These are phyloP conservation scores for Amylocarpus encephaloides DNA, from an alignment of 2,329 filamentous ascomycete genomes.

Conservation along the genomic window DNA sequence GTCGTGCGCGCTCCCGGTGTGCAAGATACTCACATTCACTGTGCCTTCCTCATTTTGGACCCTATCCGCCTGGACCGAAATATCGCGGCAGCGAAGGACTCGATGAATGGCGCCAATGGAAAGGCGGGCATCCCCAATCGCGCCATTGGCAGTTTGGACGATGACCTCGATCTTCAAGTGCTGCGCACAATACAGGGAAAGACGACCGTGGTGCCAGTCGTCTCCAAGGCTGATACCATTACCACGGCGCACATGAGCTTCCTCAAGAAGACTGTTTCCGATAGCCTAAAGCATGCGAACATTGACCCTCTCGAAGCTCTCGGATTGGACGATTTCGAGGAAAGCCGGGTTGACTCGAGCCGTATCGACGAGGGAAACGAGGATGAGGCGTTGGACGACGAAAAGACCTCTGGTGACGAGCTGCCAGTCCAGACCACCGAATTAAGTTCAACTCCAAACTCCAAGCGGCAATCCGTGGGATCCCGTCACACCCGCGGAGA, in stretches of 20 bases:
- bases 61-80: slow-evolving; percentile 80
- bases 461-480: slow-evolving; percentile 29
- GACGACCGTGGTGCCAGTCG: slow-evolving; percentile 90
- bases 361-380: slow-evolving; percentile 53
- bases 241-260: slow-evolving; percentile 92
- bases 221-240: slow-evolving; percentile 94
- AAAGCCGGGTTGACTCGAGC: slow-evolving; percentile 42
- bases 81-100: slow-evolving; percentile 58
- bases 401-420: slow-evolving; percentile 30
- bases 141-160: slow-evolving; percentile 66
- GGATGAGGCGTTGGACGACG: slow-evolving; percentile 31
- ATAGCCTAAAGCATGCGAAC: slow-evolving; percentile 76
- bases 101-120: slow-evolving; percentile 39
- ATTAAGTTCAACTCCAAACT: slow-evolving; percentile 29
- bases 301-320: slow-evolving; percentile 85
- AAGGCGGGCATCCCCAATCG: slow-evolving; percentile 40
- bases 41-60: slow-evolving; percentile 86
- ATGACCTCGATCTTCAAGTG: slow-evolving; percentile 85
- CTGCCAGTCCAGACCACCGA: slow-evolving; percentile 33
- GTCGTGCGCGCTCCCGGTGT: slow-evolving; percentile 87
- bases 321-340: slow-evolving; percentile 71
- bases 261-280: slow-evolving; percentile 85
- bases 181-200: slow-evolving; percentile 83
- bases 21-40: slow-evolving; percentile 95
- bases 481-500: slow-evolving; percentile 25